A percentile compares a stretch with the other conserved stretches of the same genome.
Evolutionary conservation across 352 stramenopile species (phyloP).

Genomic region (Phytophthora chlamydospora): DNA sequence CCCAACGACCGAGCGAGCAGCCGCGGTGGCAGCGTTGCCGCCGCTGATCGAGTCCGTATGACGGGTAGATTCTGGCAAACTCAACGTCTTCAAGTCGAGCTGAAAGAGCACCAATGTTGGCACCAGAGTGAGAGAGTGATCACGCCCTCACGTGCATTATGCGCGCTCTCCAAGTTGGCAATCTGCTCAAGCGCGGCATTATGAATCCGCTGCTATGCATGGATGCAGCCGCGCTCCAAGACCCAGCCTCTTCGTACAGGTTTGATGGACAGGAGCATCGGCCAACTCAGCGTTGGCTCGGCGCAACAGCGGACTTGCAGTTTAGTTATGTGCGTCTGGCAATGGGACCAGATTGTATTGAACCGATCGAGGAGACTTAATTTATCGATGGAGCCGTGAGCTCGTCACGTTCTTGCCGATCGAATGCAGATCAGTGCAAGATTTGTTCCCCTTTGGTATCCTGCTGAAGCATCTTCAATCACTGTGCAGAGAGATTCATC

Average conservation of each 20-base stretch:
- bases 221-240: not conserved
- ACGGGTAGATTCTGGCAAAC: not conserved
- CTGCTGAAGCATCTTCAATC: constrained; percentile 2
- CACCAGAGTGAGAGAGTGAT: not conserved
- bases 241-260: constrained; percentile 25
- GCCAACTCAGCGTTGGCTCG: not conserved
- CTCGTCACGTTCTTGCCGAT: constrained; percentile 11
- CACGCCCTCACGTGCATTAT: not conserved
- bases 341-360: constrained; percentile 25
- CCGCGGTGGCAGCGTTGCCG: constrained; percentile 26
- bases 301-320: constrained; percentile 10
- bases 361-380: constrained; percentile 12
- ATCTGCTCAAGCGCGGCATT: constrained; percentile 7
- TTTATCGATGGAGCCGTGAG: constrained; percentile 23
- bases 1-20: constrained; percentile 29
- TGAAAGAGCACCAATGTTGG: not conserved
- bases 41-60: constrained; percentile 23
- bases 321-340: constrained; percentile 29
- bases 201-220: constrained; percentile 3
- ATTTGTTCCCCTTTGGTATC: constrained; percentile 13
- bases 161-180: not conserved
- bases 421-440: constrained; percentile 23
- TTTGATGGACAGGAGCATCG: constrained; percentile 2
- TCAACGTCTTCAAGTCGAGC: constrained; percentile 1
- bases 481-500: constrained; percentile 9